Conservation (phyloP, 805 yeast genomes). For the Torulaspora delbrueckii region DNA sequence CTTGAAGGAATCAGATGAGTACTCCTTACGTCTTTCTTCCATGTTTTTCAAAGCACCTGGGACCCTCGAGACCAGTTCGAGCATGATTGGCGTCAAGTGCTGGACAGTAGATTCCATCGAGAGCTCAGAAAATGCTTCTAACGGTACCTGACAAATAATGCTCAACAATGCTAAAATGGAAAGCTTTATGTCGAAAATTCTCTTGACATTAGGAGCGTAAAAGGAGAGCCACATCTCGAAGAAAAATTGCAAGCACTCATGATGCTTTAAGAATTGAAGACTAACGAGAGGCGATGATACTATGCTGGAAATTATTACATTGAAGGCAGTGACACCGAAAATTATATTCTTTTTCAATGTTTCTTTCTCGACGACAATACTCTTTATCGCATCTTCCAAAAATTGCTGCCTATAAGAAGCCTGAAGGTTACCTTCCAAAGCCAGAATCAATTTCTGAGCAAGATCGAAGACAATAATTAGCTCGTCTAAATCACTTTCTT, state of each 20-base stretch:
- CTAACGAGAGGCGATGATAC: slow-evolving; percentile 56
- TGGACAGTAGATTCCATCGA: slow-evolving; percentile 40
- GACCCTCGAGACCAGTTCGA: slow-evolving; percentile 49
- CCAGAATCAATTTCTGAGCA: slow-evolving; percentile 57
- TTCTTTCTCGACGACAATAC: slow-evolving; percentile 25
- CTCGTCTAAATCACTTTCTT: slow-evolving; percentile 55
- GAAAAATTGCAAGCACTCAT: slow-evolving; percentile 44
- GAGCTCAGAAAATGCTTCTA: slow-evolving; percentile 31
- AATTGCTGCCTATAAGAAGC: slow-evolving; percentile 44
- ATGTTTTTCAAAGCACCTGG: slow-evolving; percentile 68
- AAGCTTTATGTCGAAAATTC: slow-evolving; percentile 80
- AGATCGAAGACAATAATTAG: slow-evolving; percentile 55
- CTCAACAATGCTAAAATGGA: slow-evolving; percentile 63
- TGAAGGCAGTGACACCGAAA: slow-evolving; percentile 37
- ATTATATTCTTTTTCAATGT: slow-evolving; percentile 27
- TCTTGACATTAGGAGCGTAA: slow-evolving; percentile 45
- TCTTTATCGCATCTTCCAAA: slow-evolving; percentile 41
- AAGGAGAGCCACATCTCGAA: slow-evolving; percentile 41
- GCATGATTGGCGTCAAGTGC: slow-evolving; percentile 48
- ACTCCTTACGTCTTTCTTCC: slow-evolving; percentile 59
- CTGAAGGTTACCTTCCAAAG: slow-evolving; percentile 45
- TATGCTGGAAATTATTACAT: slow-evolving; percentile 60
- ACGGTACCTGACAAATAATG: slow-evolving; percentile 34
- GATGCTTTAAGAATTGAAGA: slow-evolving; percentile 45
- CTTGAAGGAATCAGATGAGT: slow-evolving; percentile 37